Evolutionary conservation across 2,329 filamentous ascomycete genomes (phyloP).

Genomic region (Rhexocercosporidium sp.): DNA sequence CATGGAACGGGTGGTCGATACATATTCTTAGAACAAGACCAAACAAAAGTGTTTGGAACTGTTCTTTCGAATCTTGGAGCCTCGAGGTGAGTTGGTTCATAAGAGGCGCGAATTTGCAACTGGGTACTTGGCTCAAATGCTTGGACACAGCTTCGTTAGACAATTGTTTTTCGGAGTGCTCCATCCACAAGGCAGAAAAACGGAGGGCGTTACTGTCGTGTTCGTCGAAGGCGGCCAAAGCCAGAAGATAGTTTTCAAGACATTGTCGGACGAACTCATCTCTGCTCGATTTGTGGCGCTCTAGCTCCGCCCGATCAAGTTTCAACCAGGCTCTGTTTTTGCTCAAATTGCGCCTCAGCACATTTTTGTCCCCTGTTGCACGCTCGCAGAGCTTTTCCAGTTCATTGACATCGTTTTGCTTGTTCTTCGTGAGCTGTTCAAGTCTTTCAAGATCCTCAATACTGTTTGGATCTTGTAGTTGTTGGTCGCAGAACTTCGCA

Average conservation of each 20-base stretch:
- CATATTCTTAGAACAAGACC: conserved; percentile 83
- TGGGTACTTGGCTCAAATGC: conserved; percentile 77
- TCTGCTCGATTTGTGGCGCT: conserved; percentile 75
- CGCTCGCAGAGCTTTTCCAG: conserved; percentile 56
- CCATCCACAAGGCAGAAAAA: conserved; percentile 93
- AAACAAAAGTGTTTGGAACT: conserved; percentile 79
- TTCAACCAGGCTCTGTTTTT: conserved; percentile 88
- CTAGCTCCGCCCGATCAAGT: conserved; percentile 87
- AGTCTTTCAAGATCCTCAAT: conserved; percentile 85
- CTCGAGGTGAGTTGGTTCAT: conserved; percentile 98
- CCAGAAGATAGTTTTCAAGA: conserved; percentile 90
- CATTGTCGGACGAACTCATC: conserved; percentile 86
- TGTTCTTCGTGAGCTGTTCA: conserved; percentile 78
- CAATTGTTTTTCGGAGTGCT: conserved; percentile 75
- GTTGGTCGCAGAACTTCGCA: conserved; percentile 92
- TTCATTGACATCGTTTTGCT: conserved; percentile 79
- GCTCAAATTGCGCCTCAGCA: conserved; percentile 61
- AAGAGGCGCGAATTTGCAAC: conserved; percentile 86
- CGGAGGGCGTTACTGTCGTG: conserved; percentile 89
- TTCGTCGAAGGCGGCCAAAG: conserved; percentile 82
- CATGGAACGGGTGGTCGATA: conserved; percentile 91
- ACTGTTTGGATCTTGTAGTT: conserved; percentile 84
- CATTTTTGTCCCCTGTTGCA: conserved; percentile 54
- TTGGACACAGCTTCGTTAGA: conserved; percentile 79
- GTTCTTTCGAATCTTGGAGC: conserved; percentile 69